Percentiles rank a stretch among this genome's conserved stretches.
Evolutionary conservation across 2,329 filamentous ascomycete species (phyloP).

Genomic region (Sphaerostilbella broomeana): DNA sequence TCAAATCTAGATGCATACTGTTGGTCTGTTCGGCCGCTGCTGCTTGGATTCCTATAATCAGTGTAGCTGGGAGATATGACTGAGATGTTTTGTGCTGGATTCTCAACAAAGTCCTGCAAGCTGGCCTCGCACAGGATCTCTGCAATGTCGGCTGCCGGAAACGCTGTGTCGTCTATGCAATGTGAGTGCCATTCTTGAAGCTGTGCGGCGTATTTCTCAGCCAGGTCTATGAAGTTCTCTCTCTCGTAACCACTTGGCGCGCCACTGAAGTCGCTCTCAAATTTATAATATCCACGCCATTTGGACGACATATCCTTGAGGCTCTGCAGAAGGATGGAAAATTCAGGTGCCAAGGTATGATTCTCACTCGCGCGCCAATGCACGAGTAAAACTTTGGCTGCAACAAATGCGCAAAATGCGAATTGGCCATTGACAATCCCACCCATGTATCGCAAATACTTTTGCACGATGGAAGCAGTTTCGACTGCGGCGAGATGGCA

Average conservation of each 20-base stretch:
- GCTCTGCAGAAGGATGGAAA: not conserved
- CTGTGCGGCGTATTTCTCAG: conserved; percentile 5
- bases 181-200: conserved; percentile 3
- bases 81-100: not conserved
- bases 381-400: conserved; percentile 34
- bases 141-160: not conserved
- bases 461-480: conserved; percentile 38
- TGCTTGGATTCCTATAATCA: not conserved
- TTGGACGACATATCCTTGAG: conserved; percentile 3
- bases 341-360: conserved; percentile 1
- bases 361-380: not conserved
- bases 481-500: conserved; percentile 41
- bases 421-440: conserved; percentile 34
- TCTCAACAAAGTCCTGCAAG: not conserved
- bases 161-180: conserved; percentile 1
- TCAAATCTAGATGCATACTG: conserved; percentile 1
- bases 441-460: conserved; percentile 30
- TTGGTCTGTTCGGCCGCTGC: not conserved
- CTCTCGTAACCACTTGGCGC: not conserved
- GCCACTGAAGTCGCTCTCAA: not conserved
- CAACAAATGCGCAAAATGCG: conserved; percentile 40
- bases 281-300: not conserved
- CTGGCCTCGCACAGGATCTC: not conserved
- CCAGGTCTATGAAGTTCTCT: not conserved
- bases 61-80: not conserved